phyloP scores from a whole-genome alignment of 306 rosid genomes.

The Cicer judaicum region DNA sequence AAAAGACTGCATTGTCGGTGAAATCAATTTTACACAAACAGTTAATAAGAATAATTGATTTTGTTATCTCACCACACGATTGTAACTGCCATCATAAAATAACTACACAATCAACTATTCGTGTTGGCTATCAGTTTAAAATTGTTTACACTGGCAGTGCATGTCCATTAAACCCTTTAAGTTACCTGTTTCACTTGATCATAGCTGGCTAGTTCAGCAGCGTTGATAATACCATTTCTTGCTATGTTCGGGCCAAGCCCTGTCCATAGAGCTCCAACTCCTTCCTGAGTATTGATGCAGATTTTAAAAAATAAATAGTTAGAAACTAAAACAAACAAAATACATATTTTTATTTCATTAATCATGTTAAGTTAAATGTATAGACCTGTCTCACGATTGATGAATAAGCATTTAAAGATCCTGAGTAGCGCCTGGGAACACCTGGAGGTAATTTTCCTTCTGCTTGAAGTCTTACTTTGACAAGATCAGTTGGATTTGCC shows the following conservation, averaged over 20 bases:
- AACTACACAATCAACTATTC: no score
- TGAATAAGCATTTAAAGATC: constrained; percentile 94
- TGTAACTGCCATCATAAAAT: no score
- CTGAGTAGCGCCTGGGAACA: constrained; percentile 91
- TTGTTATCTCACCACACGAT: no score
- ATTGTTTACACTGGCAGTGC: no score
- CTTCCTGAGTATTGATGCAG: constrained; percentile 65
- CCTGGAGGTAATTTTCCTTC: constrained; percentile 96
- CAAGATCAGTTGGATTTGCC: constrained; percentile 99
- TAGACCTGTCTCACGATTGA: constrained; percentile 86
- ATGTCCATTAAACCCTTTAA: no score
- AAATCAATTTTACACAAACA: no score
- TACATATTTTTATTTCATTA: constrained; percentile 16
- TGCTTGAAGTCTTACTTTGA: constrained; percentile 96
- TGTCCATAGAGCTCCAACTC: constrained; percentile 92
- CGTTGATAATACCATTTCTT: constrained; percentile 95
- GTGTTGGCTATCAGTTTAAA: no score
- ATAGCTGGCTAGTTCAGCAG: constrained; percentile 97
- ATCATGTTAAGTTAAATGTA: constrained; percentile 33
- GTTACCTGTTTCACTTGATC: constrained; percentile 96
- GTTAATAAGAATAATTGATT: no score
- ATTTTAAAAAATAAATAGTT: not conserved
- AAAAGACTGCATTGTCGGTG: no score
- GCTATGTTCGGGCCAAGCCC: constrained; percentile 95
- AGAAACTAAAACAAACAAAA: constrained; percentile 10